Percentiles rank a stretch among this genome's conserved stretches.
These are phyloP conservation scores for Aspergillus ochraceoroseus DNA, from an alignment of 2,329 filamentous ascomycete species.

Conservation along the genomic window DNA sequence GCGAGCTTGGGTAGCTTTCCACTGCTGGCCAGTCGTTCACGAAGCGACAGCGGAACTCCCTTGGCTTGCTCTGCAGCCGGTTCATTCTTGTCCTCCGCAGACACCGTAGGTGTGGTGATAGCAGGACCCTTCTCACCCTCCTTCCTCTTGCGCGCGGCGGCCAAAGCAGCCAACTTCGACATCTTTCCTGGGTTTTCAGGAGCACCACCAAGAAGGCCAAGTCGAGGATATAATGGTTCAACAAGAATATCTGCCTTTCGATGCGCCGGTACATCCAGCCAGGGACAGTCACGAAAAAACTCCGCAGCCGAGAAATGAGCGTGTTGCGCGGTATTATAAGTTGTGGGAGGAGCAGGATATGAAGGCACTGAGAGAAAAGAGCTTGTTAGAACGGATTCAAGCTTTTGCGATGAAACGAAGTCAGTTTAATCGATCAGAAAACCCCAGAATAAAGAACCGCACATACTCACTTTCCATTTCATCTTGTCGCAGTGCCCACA, in stretches of 20 bases:
- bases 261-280: conserved; percentile 66
- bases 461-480: conserved; percentile 17
- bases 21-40: conserved; percentile 37
- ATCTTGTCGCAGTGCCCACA: too few relatives aligned
- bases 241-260: conserved; percentile 61
- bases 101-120: conserved; percentile 6
- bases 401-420: conserved; percentile 25
- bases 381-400: conserved; percentile 38
- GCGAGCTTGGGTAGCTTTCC: conserved; percentile 27
- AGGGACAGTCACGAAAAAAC: conserved; percentile 81
- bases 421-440: conserved; percentile 29
- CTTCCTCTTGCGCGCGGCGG: conserved; percentile 80
- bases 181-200: conserved; percentile 60
- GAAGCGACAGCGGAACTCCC: conserved; percentile 32
- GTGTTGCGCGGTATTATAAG: conserved; percentile 24
- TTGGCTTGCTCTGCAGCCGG: conserved; percentile 20
- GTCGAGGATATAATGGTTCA: conserved; percentile 53
- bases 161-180: conserved; percentile 87
- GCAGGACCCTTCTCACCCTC: conserved; percentile 55
- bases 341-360: conserved; percentile 25
- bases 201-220: conserved; percentile 74
- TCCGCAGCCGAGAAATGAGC: conserved; percentile 47
- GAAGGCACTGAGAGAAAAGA: conserved; percentile 27
- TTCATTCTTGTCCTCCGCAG: conserved; percentile 10
- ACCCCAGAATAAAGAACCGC: conserved; percentile 13